Evolutionary conservation across 2,329 filamentous ascomycete genomes (phyloP).

Genomic region (Penicillium concentricum): DNA sequence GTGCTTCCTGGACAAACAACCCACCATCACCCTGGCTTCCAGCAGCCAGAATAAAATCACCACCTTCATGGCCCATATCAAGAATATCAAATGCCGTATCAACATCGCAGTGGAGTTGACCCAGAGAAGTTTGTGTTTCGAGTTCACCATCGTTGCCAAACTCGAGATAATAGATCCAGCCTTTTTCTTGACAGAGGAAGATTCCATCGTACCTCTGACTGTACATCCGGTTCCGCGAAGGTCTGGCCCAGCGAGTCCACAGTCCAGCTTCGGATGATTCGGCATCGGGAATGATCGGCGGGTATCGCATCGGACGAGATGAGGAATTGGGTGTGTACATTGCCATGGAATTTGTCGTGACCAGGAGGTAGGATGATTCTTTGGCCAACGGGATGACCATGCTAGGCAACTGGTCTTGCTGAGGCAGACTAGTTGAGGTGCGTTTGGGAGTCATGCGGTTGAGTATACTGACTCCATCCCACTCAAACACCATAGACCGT

Average conservation of each 20-base stretch:
- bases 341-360: constrained; percentile 60
- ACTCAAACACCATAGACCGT: constrained; percentile 52
- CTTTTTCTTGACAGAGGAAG: constrained; percentile 86
- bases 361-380: constrained; percentile 67
- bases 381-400: constrained; percentile 71
- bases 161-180: constrained; percentile 70
- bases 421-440: constrained; percentile 11
- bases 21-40: constrained; percentile 77
- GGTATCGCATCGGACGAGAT: constrained; percentile 31
- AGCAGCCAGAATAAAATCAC: constrained; percentile 76
- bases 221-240: constrained; percentile 64
- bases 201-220: constrained; percentile 70
- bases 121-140: constrained; percentile 58
- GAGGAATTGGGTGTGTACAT: constrained; percentile 45
- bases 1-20: constrained; percentile 67
- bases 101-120: constrained; percentile 69
- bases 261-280: constrained; percentile 49
- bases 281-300: constrained; percentile 28
- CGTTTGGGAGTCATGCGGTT: constrained; percentile 51
- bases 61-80: constrained; percentile 61
- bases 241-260: constrained; percentile 84
- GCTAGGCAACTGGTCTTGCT: constrained; percentile 57
- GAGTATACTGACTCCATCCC: constrained; percentile 51
- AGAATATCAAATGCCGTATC: constrained; percentile 75
- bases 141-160: constrained; percentile 59